A percentile compares a stretch with the other conserved stretches of the same genome.
These are phyloP conservation scores for Kwoniella sp. DNA, from an alignment of 768 basidiomycete species.

Conservation along the genomic window DNA sequence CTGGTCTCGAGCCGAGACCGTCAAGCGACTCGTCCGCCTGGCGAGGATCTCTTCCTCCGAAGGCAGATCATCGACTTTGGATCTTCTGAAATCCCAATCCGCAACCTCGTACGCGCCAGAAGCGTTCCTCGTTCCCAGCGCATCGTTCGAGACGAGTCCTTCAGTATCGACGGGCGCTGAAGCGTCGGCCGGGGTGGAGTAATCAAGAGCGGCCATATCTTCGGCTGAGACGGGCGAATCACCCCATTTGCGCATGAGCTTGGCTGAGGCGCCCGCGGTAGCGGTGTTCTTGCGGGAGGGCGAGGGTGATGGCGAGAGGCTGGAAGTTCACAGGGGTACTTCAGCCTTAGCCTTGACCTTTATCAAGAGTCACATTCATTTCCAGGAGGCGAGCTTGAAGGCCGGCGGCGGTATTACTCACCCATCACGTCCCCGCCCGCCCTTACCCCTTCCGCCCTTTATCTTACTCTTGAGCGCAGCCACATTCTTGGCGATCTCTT, in stretches of 20 bases:
- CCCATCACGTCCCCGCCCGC: slow-evolving; percentile 32
- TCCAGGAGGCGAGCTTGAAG: too few relatives aligned
- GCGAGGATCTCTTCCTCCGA: slow-evolving; percentile 55
- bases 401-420: too few relatives aligned
- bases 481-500: slow-evolving; percentile 89
- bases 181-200: slow-evolving; percentile 60
- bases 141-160: slow-evolving; percentile 52
- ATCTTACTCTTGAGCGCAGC: slow-evolving; percentile 83
- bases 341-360: too few relatives aligned
- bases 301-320: slow-evolving; percentile 36
- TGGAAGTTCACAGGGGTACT: neutral
- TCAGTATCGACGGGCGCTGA: slow-evolving; percentile 59
- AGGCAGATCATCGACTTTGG: slow-evolving; percentile 55
- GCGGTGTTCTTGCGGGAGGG: slow-evolving; percentile 36
- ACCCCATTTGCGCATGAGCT: slow-evolving; percentile 89
- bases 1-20: slow-evolving; percentile 7
- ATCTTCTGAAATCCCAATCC: slow-evolving; percentile 78
- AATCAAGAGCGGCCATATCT: slow-evolving; percentile 94
- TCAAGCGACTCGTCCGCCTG: slow-evolving; percentile 28
- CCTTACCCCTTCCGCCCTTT: slow-evolving; percentile 66
- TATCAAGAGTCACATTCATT: too few relatives aligned
- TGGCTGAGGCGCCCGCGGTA: slow-evolving; percentile 60
- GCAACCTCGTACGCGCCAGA: slow-evolving; percentile 73
- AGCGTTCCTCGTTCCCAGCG: slow-evolving; percentile 73
- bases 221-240: slow-evolving; percentile 73